phyloP scores from a whole-genome alignment of 306 rosid species.

The Pterocarpus macrocarpus region DNA sequence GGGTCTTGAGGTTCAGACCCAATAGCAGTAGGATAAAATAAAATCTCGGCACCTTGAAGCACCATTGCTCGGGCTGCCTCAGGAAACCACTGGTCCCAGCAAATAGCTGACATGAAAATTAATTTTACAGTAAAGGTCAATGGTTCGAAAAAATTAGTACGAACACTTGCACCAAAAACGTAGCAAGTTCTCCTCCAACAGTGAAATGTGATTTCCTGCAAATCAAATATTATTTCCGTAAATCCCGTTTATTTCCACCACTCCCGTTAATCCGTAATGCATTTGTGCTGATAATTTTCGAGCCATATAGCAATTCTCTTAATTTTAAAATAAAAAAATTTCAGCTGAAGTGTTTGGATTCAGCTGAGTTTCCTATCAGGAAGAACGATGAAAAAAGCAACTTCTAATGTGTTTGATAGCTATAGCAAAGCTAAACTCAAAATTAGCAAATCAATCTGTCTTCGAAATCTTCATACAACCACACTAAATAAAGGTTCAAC shows the following conservation, averaged over 20 bases:
- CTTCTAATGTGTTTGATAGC: conserved; percentile 4
- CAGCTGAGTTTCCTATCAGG: conserved; percentile 16
- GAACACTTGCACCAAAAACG: no score
- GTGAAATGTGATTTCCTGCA: no score
- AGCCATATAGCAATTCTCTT: no score
- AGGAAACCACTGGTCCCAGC: conserved; percentile 99
- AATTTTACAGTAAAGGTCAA: neutral
- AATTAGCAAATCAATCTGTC: neutral
- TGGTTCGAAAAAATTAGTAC: no score
- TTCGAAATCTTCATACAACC: conserved; percentile 1
- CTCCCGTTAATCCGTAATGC: no score
- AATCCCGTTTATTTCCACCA: no score
- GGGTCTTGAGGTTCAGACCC: conserved; percentile 96
- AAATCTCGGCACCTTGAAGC: conserved; percentile 97
- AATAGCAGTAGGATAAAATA: conserved; percentile 96
- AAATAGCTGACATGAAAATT: conserved; percentile 73
- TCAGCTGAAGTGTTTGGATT: conserved; percentile 34
- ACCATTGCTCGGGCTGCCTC: conserved; percentile 96
- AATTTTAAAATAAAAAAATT: neutral
- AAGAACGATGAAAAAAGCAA: conserved; percentile 27
- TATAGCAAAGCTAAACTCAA: conserved; percentile 20
- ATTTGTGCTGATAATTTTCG: no score
- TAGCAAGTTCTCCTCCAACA: no score
- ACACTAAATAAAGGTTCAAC: conserved; percentile 10
- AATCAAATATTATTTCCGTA: no score